Conservation (phyloP, 179 eudicot species). For the Nepenthes alata region DNA sequence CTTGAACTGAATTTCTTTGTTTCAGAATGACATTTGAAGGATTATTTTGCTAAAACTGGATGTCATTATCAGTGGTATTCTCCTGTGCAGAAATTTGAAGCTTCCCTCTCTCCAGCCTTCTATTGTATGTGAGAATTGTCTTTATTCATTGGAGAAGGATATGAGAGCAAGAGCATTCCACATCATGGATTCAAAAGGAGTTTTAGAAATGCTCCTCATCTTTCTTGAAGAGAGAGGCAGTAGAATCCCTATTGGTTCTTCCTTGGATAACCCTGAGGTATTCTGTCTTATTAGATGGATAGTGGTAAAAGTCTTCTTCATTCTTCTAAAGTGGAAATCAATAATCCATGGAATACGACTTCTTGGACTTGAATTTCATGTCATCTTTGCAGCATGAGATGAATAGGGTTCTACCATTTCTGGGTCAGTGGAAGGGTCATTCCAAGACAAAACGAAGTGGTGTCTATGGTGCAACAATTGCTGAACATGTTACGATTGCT, state of each 20-base stretch:
- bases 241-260: constrained; percentile 26
- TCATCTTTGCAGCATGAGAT: constrained; percentile 27
- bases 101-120: constrained; percentile 82
- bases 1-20: not conserved
- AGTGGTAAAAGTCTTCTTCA: not conserved
- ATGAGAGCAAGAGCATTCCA: constrained; percentile 82
- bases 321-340: not conserved
- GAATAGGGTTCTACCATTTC: constrained; percentile 55
- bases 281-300: not conserved
- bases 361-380: not conserved
- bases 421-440: constrained; percentile 87
- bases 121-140: constrained; percentile 85
- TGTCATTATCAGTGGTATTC: not conserved
- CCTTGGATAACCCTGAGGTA: constrained; percentile 43
- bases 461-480: constrained; percentile 82
- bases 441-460: constrained; percentile 88
- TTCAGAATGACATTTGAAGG: not conserved
- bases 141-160: constrained; percentile 60
- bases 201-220: constrained; percentile 69
- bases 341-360: not conserved
- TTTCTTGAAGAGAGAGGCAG: constrained; percentile 73
- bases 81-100: constrained; percentile 54
- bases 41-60: not conserved
- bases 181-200: constrained; percentile 76
- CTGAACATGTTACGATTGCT: constrained; percentile 58